These are phyloP conservation scores for Millerozyma miso DNA, from an alignment of 805 yeast species.

Conservation along the genomic window DNA sequence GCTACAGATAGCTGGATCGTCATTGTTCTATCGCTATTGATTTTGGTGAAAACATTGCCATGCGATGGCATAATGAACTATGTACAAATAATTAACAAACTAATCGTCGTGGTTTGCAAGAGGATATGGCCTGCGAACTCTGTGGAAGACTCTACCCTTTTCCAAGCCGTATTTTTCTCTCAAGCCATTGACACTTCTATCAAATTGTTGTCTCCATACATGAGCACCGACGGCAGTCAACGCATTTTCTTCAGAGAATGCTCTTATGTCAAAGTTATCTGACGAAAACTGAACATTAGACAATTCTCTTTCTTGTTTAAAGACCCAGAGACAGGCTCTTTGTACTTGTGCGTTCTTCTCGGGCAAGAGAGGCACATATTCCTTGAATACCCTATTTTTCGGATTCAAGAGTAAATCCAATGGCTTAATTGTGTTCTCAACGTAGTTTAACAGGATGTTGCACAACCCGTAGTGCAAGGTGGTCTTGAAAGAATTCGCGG, in stretches of 20 bases:
- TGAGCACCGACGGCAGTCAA: conserved; percentile 88
- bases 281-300: conserved; percentile 25
- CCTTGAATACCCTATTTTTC: conserved; percentile 35
- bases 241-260: conserved; percentile 50
- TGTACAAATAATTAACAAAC: background rate
- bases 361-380: conserved; percentile 79
- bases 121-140: conserved; percentile 43
- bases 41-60: too few relatives aligned
- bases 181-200: conserved; percentile 62
- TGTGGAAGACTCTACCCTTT: conserved; percentile 69
- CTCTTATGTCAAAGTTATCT: conserved; percentile 66
- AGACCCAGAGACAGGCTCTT: conserved; percentile 86
- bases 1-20: too few relatives aligned
- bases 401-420: conserved; percentile 34
- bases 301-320: conserved; percentile 53
- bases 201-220: conserved; percentile 84
- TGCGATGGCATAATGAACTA: background rate
- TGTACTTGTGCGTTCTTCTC: conserved; percentile 84
- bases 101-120: conserved; percentile 5
- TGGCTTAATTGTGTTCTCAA: conserved; percentile 53
- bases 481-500: conserved; percentile 63
- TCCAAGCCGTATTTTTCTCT: conserved; percentile 73
- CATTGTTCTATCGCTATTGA: too few relatives aligned
- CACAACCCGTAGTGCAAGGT: conserved; percentile 73
- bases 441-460: conserved; percentile 58